Conservation (phyloP, 495 filamentous ascomycete species). For the Thozetella sp. region DNA sequence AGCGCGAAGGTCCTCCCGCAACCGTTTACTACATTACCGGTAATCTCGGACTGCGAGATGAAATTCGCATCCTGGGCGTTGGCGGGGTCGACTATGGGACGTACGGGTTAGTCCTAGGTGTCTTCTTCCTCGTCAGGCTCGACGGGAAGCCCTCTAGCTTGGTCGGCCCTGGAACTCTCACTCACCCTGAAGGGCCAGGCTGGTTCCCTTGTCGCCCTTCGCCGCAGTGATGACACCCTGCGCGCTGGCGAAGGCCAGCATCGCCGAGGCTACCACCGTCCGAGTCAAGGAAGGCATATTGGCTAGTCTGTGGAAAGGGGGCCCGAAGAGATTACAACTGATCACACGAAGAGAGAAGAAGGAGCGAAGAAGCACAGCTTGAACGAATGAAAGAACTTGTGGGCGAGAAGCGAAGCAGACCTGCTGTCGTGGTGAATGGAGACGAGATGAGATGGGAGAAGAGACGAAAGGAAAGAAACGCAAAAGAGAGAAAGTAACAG, state of each 20-base stretch:
- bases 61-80: conserved; percentile 53
- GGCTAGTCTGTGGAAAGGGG: conserved; percentile 17
- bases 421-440: not conserved
- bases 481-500: not conserved
- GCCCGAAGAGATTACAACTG: conserved; percentile 3
- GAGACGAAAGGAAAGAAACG: not conserved
- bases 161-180: not conserved
- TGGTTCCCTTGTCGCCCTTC: conserved; percentile 33
- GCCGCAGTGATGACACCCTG: conserved; percentile 45
- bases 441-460: not conserved
- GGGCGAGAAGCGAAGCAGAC: not conserved
- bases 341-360: conserved; percentile 1
- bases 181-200: conserved; percentile 43
- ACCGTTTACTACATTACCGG: conserved; percentile 44
- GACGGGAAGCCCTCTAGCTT: not conserved
- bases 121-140: not conserved
- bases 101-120: conserved; percentile 5
- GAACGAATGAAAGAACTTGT: not conserved
- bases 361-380: conserved; percentile 11
- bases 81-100: conserved; percentile 28
- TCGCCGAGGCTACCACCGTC: conserved; percentile 27
- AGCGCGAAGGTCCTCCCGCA: conserved; percentile 54
- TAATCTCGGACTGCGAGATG: conserved; percentile 53
- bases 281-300: conserved; percentile 32
- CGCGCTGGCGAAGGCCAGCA: conserved; percentile 32